Evolutionary conservation across 495 filamentous ascomycete genomes (phyloP).

Genomic region (Letharia lupina): DNA sequence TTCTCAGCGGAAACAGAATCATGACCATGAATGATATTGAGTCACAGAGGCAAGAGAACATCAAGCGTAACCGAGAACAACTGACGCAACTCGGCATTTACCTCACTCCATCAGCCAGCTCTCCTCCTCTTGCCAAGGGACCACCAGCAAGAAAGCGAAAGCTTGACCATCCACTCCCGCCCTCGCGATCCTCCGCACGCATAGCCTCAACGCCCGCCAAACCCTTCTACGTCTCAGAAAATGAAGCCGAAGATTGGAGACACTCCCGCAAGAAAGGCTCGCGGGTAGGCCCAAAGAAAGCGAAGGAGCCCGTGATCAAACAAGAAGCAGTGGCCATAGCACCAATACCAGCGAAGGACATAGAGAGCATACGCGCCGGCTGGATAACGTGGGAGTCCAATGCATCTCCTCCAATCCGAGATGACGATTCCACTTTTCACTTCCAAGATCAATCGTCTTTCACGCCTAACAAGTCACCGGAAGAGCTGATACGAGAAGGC

Average conservation of each 20-base stretch:
- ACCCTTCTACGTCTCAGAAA: slow-evolving; percentile 25
- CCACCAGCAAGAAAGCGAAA: slow-evolving; percentile 26
- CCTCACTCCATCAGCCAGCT: slow-evolving; percentile 18
- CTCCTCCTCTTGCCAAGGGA: background rate
- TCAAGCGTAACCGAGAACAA: slow-evolving; percentile 24
- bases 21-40: slow-evolving; percentile 20
- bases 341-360: slow-evolving; percentile 22
- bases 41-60: slow-evolving; percentile 22
- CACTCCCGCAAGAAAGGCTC: slow-evolving; percentile 1
- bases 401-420: slow-evolving; percentile 32
- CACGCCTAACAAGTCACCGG: slow-evolving; percentile 42
- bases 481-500: slow-evolving; percentile 40
- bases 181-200: slow-evolving; percentile 33
- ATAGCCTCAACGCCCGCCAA: slow-evolving; percentile 27
- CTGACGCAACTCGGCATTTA: slow-evolving; percentile 28
- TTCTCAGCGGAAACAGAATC: background rate
- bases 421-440: slow-evolving; percentile 33
- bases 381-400: slow-evolving; percentile 37
- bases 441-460: slow-evolving; percentile 36
- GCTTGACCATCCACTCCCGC: slow-evolving; percentile 17
- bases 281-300: background rate
- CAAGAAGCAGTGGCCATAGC: slow-evolving; percentile 3
- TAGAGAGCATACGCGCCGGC: slow-evolving; percentile 28
- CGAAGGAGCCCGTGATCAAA: background rate
- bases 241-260: slow-evolving; percentile 12